phyloP scores from a whole-genome alignment of 768 basidiomycete genomes.

The Termitomyces sp. region DNA sequence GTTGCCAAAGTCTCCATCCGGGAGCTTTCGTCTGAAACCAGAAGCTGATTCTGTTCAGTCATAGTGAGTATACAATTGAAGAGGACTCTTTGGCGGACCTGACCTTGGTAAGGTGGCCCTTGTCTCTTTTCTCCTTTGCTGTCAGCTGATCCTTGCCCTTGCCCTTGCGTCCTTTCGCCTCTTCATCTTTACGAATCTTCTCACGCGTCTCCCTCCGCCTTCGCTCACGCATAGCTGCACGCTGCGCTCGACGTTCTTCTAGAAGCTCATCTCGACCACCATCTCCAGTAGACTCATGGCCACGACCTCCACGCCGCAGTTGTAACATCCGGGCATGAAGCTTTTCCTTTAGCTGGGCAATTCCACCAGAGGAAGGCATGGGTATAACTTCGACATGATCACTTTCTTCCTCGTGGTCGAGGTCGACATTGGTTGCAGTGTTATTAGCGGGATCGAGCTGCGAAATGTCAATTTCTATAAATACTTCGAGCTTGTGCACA shows the following conservation, averaged over 20 bases:
- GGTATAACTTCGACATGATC: constrained; percentile 43
- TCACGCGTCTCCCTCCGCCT: constrained; percentile 83
- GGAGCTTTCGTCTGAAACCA: constrained; percentile 52
- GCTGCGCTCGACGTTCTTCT: constrained; percentile 69
- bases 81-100: neutral
- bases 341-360: constrained; percentile 61
- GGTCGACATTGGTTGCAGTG: constrained; percentile 22
- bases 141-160: constrained; percentile 33
- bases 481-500: neutral
- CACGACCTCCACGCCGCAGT: constrained; percentile 44
- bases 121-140: constrained; percentile 26
- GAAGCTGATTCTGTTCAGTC: constrained; percentile 51
- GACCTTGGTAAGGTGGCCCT: constrained; percentile 52
- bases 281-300: constrained; percentile 12
- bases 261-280: constrained; percentile 76
- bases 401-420: constrained; percentile 29
- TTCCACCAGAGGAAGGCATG: constrained; percentile 60
- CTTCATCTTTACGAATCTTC: constrained; percentile 65
- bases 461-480: neutral
- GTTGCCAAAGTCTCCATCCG: constrained; percentile 39
- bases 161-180: constrained; percentile 45
- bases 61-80: neutral
- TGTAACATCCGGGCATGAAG: constrained; percentile 68
- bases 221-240: constrained; percentile 80
- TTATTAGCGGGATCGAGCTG: constrained; percentile 94